Evolutionary conservation across 805 yeast species (phyloP), one percentile per base, ranked within the genome.

Genomic region (Saccharomycopsis vini): DNA sequence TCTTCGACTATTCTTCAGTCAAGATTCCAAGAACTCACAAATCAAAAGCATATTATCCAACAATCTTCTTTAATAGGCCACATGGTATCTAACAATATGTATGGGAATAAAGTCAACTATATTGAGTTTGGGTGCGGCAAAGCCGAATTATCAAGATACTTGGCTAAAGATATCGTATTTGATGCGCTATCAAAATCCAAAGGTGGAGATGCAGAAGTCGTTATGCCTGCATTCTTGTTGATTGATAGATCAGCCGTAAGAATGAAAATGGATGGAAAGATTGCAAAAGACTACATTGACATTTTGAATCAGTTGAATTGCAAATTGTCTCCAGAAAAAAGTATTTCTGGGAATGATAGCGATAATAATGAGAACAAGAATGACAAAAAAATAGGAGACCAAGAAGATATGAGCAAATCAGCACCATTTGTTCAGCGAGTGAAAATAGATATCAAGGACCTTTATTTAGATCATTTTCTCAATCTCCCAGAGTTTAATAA

Each of bases 121-220:
- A 57, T 82, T 23, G 97, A 88, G 60, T 87, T 86, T 66, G 97
- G 97, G 0, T 84, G 95, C 59, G 97, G 97, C 0, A 73, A 89
- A 50, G 95, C 85, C 2, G 96, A 89, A 56, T 68, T 88, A 20
- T 72, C 88, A 1, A 62, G 95, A 46, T 82, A 77, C 53, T 63
- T 84, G 10, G 68, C 60, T 6, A 40, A 45, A 26, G 33, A 19
- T 37, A 21, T 33, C 16, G 29, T 42, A 21, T 37, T 22, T 31
- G 28, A 43, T 12, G 34, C 43, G 5, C 50, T 54, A 23, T 66
- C 58, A 23, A 39, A 44, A 30, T 7, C 6, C 7, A 31, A 39
- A n/a, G 20, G n/a, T 16, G 30, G 39, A 30, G 44, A 29, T 24
- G 18, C 10, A 16, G 39, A 30, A 13, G 23, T 31, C 6, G 5